Percentiles rank a stretch among this genome's conserved stretches.
Evolutionary conservation across 257 asterid genomes (phyloP).

Genomic region (Solanum etuberosum): DNA sequence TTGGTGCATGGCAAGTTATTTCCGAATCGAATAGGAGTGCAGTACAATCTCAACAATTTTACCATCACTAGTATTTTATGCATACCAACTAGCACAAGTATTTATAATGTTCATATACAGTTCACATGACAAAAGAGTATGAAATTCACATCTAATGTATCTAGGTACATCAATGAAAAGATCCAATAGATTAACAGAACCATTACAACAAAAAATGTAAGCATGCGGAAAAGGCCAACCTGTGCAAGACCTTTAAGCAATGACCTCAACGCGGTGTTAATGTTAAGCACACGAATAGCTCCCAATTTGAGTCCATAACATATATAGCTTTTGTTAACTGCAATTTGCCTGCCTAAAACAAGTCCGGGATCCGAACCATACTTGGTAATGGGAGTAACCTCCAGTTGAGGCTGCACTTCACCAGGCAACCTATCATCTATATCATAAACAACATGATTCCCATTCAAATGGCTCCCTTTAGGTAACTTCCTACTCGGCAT

Average conservation of each 20-base stretch:
- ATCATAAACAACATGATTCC: slow-evolving; percentile 58
- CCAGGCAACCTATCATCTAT: slow-evolving; percentile 72
- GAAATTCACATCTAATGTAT: not conserved
- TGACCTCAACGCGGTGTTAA: slow-evolving; percentile 85
- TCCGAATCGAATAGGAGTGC: not conserved
- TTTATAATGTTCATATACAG: not conserved
- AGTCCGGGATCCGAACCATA: slow-evolving; percentile 92
- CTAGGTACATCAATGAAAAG: not conserved
- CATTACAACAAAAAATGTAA: not conserved
- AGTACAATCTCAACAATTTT: not conserved
- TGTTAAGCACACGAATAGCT: slow-evolving; percentile 76
- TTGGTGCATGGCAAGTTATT: not conserved
- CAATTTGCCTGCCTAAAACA: slow-evolving; percentile 87
- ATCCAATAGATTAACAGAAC: not conserved
- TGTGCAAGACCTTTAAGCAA: slow-evolving; percentile 82
- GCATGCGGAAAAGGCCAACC: not conserved
- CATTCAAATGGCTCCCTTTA: slow-evolving; percentile 75
- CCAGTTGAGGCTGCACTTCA: slow-evolving; percentile 95
- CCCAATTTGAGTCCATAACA: slow-evolving; percentile 92
- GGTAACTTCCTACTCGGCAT: slow-evolving; percentile 88
- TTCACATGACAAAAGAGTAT: not conserved
- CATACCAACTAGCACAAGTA: not conserved
- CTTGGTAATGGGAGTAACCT: slow-evolving; percentile 97
- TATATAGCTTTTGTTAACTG: slow-evolving; percentile 83
- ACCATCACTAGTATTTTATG: not conserved